Base-by-base conservation (phyloP, 306 rosid species). In the Cicer chorassanicum region DNA sequence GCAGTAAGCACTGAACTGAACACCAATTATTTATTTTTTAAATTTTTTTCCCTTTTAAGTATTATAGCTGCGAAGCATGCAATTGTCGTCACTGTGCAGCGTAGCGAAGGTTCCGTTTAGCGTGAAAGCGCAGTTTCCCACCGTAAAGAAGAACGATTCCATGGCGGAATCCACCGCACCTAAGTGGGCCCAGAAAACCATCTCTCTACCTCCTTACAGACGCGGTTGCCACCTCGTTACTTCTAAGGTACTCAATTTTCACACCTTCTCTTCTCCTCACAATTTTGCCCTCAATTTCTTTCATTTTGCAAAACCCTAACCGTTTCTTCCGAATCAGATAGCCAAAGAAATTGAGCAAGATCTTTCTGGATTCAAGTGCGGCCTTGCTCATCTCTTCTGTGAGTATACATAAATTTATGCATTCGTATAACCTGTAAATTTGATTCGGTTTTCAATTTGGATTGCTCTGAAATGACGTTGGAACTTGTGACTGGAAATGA, bases 141-240 rank as follows among this genome's bases (percentile, higher is more conserved):
- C 65, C 43, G 64, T 59, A 76, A 79, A 67, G 14, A 78, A 41
- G 43, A 73, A 62, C 38, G 78, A 81, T 9, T 62, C 87, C 42
- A 87, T 88, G 93, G 86, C 92, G 1, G 78, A 42, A 5, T 43
- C 88, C 29, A 63, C 89, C 55, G 80, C 63, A 64, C 92, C 96
- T 0, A 92, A 87, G 88, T 92, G 98, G 97, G 97, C 97, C 73
- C 98, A 93, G 85, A 93, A 89, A 79, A 93, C 97, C 78, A 59
- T 93, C 13, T 77, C 84, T 46, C 74, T 93, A 1, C 92, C 97
- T 42, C 96, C 96, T 6, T 89, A 78, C 46, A 78, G 75, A 46
- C 92, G 97, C 19, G 98, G 98, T 29, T 93, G 97, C 59, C 98
- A 93, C 78, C 97, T 93, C 80, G 83, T 93, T 78, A 93, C 98